phyloP scores from a whole-genome alignment of 208 protist species.

The Angomonas deanei region DNA sequence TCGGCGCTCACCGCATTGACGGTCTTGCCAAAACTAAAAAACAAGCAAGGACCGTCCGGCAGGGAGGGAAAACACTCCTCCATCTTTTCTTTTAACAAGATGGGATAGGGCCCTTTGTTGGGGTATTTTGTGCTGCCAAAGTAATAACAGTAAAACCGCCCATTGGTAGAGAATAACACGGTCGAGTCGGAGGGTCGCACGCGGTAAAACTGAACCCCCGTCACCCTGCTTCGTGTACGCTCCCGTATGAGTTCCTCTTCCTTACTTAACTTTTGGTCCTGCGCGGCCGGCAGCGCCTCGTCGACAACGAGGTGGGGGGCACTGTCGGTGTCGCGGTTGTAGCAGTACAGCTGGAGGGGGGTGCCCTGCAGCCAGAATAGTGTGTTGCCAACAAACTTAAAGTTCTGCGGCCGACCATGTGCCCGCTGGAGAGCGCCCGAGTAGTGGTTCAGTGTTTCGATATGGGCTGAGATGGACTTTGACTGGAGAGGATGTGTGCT shows the following conservation, averaged over 20 bases:
- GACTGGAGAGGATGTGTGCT: too few relatives aligned
- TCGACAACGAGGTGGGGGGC: background rate
- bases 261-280: conserved; percentile 13
- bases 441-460: conserved; percentile 36
- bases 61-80: background rate
- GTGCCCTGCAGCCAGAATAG: conserved; percentile 83
- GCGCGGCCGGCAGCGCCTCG: background rate
- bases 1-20: conserved; percentile 1
- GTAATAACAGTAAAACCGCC: background rate
- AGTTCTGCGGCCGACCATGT: conserved; percentile 54
- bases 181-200: conserved; percentile 32
- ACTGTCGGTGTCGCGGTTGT: conserved; percentile 1
- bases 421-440: conserved; percentile 18
- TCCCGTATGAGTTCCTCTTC: conserved; percentile 84
- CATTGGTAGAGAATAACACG: conserved; percentile 40
- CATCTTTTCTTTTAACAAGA: background rate
- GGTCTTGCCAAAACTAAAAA: conserved; percentile 25
- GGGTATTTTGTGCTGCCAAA: background rate
- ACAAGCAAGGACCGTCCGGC: conserved; percentile 49
- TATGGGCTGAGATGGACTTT: conserved; percentile 18
- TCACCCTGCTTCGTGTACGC: conserved; percentile 50
- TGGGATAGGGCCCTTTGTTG: background rate
- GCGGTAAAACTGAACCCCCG: conserved; percentile 54
- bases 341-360: conserved; percentile 54
- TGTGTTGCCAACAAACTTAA: conserved; percentile 36